Conservation (phyloP, 768 basidiomycete species). For the Boletus insuetus region DNA sequence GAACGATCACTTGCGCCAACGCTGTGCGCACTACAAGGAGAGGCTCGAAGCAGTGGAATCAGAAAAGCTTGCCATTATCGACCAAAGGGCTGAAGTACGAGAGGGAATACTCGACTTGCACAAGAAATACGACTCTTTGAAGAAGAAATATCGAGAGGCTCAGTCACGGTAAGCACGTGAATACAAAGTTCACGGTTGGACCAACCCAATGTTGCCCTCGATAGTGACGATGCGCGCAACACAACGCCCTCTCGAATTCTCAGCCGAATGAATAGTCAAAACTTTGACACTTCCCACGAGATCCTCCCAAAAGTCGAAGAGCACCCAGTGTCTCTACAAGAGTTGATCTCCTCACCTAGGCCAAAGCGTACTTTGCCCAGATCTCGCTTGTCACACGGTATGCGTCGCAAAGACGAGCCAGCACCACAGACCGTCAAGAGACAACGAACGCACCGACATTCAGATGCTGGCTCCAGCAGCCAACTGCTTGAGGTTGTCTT, state of each 20-base stretch:
- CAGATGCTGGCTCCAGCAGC: conserved; percentile 14
- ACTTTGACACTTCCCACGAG: conserved; percentile 8
- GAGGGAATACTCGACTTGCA: conserved; percentile 40
- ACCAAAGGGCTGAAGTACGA: conserved; percentile 35
- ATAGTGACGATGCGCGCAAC: conserved; percentile 7
- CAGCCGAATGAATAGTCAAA: conserved; percentile 9
- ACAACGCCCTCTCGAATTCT: conserved; percentile 1
- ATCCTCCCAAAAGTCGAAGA: conserved; percentile 25
- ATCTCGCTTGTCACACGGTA: conserved; percentile 10
- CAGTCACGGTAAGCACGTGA: conserved; percentile 13
- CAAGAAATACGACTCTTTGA: conserved; percentile 32
- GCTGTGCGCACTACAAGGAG: conserved; percentile 41
- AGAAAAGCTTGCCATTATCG: conserved; percentile 28
- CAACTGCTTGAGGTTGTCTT: not conserved
- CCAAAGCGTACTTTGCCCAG: conserved; percentile 31
- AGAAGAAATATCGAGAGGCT: conserved; percentile 22
- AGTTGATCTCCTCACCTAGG: conserved; percentile 6
- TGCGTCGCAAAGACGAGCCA: conserved; percentile 5
- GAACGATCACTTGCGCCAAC: conserved; percentile 42
- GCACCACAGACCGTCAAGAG: conserved; percentile 17
- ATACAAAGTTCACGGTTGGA: not conserved
- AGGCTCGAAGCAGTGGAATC: conserved; percentile 32
- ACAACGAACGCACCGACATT: conserved; percentile 22
- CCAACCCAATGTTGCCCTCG: not conserved
- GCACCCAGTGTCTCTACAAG: conserved; percentile 11